phyloP scores from a whole-genome alignment of 768 basidiomycete genomes.

The Mycena belliarum region DNA sequence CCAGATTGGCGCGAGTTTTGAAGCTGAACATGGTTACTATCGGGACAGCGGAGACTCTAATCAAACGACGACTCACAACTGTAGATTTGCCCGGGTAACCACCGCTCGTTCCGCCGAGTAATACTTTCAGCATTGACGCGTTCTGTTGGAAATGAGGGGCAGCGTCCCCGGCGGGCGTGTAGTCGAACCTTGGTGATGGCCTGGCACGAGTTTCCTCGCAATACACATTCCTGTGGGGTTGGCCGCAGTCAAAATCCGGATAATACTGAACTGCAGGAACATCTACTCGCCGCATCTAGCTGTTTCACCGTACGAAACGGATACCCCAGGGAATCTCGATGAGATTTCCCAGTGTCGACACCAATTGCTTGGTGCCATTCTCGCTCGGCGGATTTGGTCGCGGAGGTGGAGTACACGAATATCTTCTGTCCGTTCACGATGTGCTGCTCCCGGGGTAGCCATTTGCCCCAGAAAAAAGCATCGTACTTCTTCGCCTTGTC shows the following conservation, averaged over 20 bases:
- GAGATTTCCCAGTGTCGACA: neutral
- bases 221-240: no score
- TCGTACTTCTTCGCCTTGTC: conserved; percentile 4
- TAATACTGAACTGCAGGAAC: no score
- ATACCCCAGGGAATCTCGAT: neutral
- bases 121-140: no score
- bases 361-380: neutral
- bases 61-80: no score
- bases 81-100: no score
- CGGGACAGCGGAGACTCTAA: no score
- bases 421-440: neutral
- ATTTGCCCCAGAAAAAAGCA: neutral
- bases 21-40: neutral
- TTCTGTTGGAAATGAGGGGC: no score
- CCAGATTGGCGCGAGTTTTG: neutral
- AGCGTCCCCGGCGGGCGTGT: no score
- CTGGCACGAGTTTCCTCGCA: no score
- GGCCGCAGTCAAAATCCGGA: no score
- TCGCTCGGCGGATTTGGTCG: neutral
- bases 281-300: neutral
- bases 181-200: no score
- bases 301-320: neutral
- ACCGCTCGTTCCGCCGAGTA: no score
- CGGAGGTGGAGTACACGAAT: neutral
- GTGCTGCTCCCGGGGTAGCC: neutral